Percentiles rank a stretch among this genome's conserved stretches.
These are phyloP conservation scores for Hypoxylon sp. DNA, from an alignment of 2,329 filamentous ascomycete genomes.

Conservation along the genomic window DNA sequence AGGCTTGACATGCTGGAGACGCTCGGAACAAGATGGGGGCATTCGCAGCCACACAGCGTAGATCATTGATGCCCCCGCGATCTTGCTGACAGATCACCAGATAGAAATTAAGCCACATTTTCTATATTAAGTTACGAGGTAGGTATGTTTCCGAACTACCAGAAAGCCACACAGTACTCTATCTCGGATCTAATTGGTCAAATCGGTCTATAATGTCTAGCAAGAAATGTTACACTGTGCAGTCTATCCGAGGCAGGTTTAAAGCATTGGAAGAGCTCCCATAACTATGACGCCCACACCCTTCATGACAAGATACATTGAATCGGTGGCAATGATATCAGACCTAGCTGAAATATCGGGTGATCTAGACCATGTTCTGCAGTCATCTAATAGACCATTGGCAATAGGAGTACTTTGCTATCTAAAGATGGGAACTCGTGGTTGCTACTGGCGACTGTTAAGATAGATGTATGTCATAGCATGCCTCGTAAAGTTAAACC, in stretches of 20 bases:
- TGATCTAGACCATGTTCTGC: not conserved
- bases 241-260: not conserved
- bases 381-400: not conserved
- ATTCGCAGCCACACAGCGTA: not conserved
- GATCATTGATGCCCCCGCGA: not conserved
- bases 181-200: not conserved
- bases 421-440: not conserved
- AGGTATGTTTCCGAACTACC: not conserved
- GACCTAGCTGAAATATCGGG: not conserved
- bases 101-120: not conserved
- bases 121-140: slow-evolving; percentile 2
- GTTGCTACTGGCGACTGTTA: not conserved
- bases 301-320: not conserved
- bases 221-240: not conserved
- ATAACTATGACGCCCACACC: not conserved
- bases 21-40: slow-evolving; percentile 1
- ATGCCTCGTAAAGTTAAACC: not conserved
- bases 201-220: not conserved
- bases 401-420: not conserved
- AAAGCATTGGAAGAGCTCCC: not conserved
- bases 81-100: slow-evolving; percentile 6
- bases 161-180: not conserved
- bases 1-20: not conserved
- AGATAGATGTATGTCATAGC: not conserved
- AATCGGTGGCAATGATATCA: not conserved